phyloP scores from a whole-genome alignment of 495 filamentous ascomycete species.

The Symbiotaphrina buchneri region DNA sequence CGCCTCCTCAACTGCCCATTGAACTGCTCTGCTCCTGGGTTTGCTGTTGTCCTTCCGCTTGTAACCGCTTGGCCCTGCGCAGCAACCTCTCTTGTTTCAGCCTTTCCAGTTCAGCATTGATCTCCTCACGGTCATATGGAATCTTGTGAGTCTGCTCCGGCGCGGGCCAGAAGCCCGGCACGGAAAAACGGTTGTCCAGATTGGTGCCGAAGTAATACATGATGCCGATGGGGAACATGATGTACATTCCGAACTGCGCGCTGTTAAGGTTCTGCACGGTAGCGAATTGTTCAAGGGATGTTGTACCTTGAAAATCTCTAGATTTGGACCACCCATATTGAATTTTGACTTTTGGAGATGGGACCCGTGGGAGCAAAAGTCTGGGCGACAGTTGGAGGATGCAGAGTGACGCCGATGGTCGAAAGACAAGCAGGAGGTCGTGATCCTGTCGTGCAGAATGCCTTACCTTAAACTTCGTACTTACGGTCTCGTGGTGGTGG shows the following conservation, averaged over 20 bases:
- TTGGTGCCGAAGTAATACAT: conserved; percentile 99
- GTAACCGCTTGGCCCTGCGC: conserved; percentile 33
- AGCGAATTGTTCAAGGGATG: conserved; percentile 5
- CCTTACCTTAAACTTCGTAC: no score
- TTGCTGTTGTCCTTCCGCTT: conserved; percentile 22
- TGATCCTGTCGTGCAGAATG: no score
- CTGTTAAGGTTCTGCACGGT: not conserved
- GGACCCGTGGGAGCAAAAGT: no score
- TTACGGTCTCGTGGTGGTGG: no score
- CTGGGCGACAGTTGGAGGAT: no score
- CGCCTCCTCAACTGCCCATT: not conserved
- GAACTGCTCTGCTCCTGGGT: not conserved
- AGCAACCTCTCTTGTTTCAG: conserved; percentile 38
- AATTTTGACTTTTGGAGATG: no score
- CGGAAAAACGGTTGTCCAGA: conserved; percentile 72
- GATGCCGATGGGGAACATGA: conserved; percentile 93
- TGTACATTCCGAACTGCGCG: conserved; percentile 80
- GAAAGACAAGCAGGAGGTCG: no score
- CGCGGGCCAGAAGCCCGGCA: conserved; percentile 87
- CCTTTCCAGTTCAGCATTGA: conserved; percentile 50
- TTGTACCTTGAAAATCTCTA: conserved; percentile 96
- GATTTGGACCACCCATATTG: conserved; percentile 65
- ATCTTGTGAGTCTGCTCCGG: conserved; percentile 70
- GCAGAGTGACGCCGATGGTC: no score
- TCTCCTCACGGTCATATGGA: conserved; percentile 75